Evolutionary conservation across 2,329 filamentous ascomycete genomes (phyloP).

Genomic region (Calcarisporium arbuscula): DNA sequence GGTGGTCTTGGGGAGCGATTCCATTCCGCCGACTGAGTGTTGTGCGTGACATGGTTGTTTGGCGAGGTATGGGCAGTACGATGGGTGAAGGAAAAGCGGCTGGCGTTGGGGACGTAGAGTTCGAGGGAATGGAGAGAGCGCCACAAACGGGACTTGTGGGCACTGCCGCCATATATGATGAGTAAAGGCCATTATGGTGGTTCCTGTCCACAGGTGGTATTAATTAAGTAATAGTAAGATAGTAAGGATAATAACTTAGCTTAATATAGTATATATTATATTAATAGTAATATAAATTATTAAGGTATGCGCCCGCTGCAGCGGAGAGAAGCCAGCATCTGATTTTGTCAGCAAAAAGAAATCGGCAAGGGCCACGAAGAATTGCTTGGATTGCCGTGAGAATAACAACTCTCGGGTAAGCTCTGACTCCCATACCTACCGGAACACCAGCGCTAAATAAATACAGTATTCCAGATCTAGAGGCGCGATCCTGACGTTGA

Average conservation of each 20-base stretch:
- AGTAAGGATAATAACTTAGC: too few relatives aligned
- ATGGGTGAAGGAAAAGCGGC: neutral
- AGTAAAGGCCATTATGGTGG: neutral
- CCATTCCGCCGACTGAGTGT: neutral
- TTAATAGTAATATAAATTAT: too few relatives aligned
- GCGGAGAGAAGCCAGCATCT: too few relatives aligned
- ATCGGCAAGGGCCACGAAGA: too few relatives aligned
- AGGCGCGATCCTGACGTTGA: slow-evolving; percentile 4
- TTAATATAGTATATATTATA: too few relatives aligned
- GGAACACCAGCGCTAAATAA: slow-evolving; percentile 7
- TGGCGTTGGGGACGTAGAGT: neutral
- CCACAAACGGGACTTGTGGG: neutral
- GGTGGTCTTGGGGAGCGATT: slow-evolving; percentile 10
- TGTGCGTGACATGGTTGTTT: neutral
- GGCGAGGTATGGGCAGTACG: neutral
- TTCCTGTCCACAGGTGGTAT: too few relatives aligned
- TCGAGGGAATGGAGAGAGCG: neutral
- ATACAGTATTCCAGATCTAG: slow-evolving; percentile 10
- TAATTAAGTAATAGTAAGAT: too few relatives aligned
- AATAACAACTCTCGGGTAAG: too few relatives aligned
- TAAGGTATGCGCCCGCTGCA: too few relatives aligned
- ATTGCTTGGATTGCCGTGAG: too few relatives aligned
- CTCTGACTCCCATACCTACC: too few relatives aligned
- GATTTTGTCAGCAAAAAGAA: too few relatives aligned
- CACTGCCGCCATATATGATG: neutral